Evolutionary conservation across 2,329 filamentous ascomycete species (phyloP), one percentile per base, ranked within the genome.

Genomic region (Clonostachys rhizophaga): DNA sequence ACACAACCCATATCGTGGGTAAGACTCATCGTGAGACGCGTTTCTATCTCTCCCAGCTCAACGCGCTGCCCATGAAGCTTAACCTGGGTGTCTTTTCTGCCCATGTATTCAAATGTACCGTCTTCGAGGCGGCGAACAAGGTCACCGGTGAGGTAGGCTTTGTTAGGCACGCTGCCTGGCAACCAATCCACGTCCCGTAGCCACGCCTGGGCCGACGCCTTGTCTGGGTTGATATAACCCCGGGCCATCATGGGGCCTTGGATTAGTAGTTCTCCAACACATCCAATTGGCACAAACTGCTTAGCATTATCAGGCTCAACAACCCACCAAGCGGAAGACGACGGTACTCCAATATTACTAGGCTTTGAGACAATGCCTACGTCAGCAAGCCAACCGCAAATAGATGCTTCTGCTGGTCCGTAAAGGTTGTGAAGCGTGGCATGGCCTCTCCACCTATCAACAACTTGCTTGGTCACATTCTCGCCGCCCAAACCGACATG

Each of bases 321-420:
- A 10, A 56, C 51, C 55, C 55, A 57, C 20, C 48, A 52, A 14
- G 49, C 47, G 16, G 47, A 49, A 11, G 43, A 49, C 5, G 49
- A 37, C 0, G 51, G 49, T 4, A 24, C 34, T 14, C 51, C 51
- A 18, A 52, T 18, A 34, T 52, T 52, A 9, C 43, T 47, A 3
- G 49, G 47, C 12, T 45, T 47, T 11, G 42, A 47, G 16, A 13
- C 18, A 6, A 24, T 35, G 7, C 47, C 50, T 40, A 45, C 24
- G 10, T 30, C 24, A 36, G 17, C 10, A 14, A 24, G 5, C 20
- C 17, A 34, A 5, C 18, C 41, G 40, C 18, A 46, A 16, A 71
- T 62, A 35, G 63, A 62, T 40, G 59, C 59, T 55, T 73, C 70
- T 7, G 68, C 66, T 14, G 70, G 69, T 1, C 70, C 70, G 49